Conservation (phyloP, 139 green algal species). For the Chlorella ohadii region DNA sequence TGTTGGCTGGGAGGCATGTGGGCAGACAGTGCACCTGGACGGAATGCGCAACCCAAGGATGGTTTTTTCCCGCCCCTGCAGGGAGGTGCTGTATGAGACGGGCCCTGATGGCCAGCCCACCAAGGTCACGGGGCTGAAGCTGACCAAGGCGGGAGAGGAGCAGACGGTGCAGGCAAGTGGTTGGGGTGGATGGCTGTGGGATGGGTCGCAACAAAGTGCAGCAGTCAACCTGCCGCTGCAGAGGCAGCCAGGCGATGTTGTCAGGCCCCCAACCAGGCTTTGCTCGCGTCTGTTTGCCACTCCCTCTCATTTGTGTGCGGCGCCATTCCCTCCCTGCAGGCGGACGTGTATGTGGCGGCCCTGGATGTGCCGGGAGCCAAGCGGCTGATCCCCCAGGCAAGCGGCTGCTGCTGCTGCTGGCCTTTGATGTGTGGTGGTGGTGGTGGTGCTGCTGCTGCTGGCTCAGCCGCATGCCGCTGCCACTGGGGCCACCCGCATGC, state of each 20-base stretch:
- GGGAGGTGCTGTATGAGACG: conserved; percentile 88
- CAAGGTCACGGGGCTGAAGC: conserved; percentile 78
- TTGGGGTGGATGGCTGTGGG: too few species aligned
- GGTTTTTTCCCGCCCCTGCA: conserved; percentile 37
- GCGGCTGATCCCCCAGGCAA: conserved; percentile 76
- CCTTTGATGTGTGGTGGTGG: neutral
- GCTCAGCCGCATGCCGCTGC: neutral
- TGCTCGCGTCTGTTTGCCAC: too few species aligned
- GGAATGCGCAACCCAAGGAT: too few species aligned
- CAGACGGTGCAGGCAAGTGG: conserved; percentile 66
- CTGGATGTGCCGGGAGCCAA: conserved; percentile 96
- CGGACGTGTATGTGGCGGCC: conserved; percentile 94
- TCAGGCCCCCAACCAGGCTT: too few species aligned
- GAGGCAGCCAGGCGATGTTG: too few species aligned
- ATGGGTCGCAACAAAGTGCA: too few species aligned
- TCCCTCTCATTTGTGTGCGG: too few species aligned
- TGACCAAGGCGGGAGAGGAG: conserved; percentile 65
- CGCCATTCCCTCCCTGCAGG: too few species aligned
- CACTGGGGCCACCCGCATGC: too few species aligned
- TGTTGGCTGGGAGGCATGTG: neutral
- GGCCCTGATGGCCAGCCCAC: conserved; percentile 61
- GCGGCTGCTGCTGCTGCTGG: neutral
- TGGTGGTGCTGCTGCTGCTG: neutral
- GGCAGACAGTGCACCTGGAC: neutral
- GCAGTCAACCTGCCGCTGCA: too few species aligned